Evolutionary conservation across 805 yeast species (phyloP), one percentile per base, ranked within the genome.

Genomic region (Zygosaccharomyces bailii): DNA sequence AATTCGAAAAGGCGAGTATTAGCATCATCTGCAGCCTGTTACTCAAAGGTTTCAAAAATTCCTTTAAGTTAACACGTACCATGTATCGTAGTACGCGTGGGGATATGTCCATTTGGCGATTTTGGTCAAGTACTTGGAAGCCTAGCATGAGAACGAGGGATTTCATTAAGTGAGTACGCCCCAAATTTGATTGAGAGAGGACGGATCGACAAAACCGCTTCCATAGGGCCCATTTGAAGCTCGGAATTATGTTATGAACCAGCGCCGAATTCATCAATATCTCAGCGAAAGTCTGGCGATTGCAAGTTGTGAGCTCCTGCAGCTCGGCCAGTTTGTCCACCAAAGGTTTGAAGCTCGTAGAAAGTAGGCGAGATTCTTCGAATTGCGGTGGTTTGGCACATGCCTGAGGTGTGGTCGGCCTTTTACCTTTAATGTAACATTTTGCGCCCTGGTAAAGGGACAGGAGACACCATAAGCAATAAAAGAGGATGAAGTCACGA

Each of bases 181-280:
- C 49, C n/a, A 30, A 13, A 25, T 40, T 20, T 23, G 36, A 34
- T 13, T 45, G 49, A 25, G 36, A 30, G 34, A 52, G 20, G 11
- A 49, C 37, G 24, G 38, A 37, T 25, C 46, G 34, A 37, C 56
- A 40, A 5, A 55, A 35, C 34, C 55, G 59, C 33, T 61, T 51
- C 64, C 63, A 59, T 2, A 56, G 29, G 3, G 61, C 44, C 65
- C 65, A 60, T 49, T 55, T 54, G 4, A 60, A 16, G 30, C 59
- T 45, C 8, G 58, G 58, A 4, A 49, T 21, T 3, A 59, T 46
- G 36, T 57, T 57, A 9, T 45, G 43, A 7, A 56, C 47, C 9
- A 58, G n/a, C 20, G 49, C 46, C 5, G 61, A 59, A 29, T 55
- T 51, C 39, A 57, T 43, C 5, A 56, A 8, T 16, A 46, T 51